Evolutionary conservation across 2,329 filamentous ascomycete species (phyloP).

Genomic region (Venturia asperata): DNA sequence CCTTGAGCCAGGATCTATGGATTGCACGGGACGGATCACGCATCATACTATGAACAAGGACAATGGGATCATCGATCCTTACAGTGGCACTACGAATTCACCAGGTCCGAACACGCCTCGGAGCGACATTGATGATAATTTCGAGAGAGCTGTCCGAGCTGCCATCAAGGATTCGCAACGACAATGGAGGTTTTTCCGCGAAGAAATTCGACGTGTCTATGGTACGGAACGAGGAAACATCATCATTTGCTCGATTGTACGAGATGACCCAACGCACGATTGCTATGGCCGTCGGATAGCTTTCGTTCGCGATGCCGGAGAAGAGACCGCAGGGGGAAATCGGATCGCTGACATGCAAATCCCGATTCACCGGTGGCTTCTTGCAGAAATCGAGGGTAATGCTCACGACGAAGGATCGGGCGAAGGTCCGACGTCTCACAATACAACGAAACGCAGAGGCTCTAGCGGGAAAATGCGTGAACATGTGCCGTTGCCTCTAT

Average conservation of each 20-base stretch:
- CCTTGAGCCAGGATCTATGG: conserved; percentile 26
- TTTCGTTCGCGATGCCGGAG: conserved; percentile 23
- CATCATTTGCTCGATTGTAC: conserved; percentile 25
- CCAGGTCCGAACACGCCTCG: conserved; percentile 25
- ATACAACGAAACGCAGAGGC: conserved; percentile 24
- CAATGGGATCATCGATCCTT: conserved; percentile 24
- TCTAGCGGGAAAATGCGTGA: conserved; percentile 21
- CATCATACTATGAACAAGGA: conserved; percentile 27
- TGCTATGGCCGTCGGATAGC: conserved; percentile 25
- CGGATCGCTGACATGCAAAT: conserved; percentile 26
- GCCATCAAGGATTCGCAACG: conserved; percentile 24
- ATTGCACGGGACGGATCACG: conserved; percentile 26
- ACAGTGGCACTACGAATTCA: conserved; percentile 23
- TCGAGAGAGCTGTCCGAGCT: conserved; percentile 24
- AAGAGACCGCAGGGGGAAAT: conserved; percentile 19
- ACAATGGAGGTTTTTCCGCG: conserved; percentile 26
- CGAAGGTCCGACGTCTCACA: conserved; percentile 20
- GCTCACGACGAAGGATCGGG: conserved; percentile 23
- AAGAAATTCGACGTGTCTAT: conserved; percentile 25
- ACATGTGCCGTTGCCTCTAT: not conserved
- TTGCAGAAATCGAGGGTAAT: conserved; percentile 24
- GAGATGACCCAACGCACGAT: conserved; percentile 25
- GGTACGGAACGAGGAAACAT: conserved; percentile 26
- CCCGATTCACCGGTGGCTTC: conserved; percentile 24
- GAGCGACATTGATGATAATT: conserved; percentile 25